These are phyloP conservation scores for Tuber brumale DNA, from an alignment of 495 filamentous ascomycete species.

Conservation along the genomic window DNA sequence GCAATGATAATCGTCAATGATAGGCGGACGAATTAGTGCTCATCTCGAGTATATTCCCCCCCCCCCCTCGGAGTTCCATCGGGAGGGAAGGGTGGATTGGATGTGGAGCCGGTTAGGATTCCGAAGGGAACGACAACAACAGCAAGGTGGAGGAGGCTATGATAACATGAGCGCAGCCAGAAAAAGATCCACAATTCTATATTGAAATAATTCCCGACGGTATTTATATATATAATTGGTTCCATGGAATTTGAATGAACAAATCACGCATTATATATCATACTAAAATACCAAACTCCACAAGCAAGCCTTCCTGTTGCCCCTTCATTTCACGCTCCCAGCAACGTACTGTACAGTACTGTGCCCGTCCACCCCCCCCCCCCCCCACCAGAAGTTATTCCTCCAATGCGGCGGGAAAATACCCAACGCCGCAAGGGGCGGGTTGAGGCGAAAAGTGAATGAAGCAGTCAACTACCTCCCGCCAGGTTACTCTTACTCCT, in stretches of 20 bases:
- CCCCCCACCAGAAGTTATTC: not conserved
- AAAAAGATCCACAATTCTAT: not conserved
- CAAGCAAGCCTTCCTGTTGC: not conserved
- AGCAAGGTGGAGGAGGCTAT: not conserved
- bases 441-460: not conserved
- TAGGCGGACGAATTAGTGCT: conserved; percentile 4
- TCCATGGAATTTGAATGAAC: not conserved
- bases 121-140: not conserved
- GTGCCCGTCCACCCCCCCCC: too few relatives aligned
- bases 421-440: not conserved
- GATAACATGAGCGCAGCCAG: not conserved
- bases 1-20: not conserved
- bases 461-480: not conserved
- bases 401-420: not conserved
- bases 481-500: not conserved
- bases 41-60: too few relatives aligned
- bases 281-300: not conserved
- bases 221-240: too few relatives aligned
- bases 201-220: not conserved
- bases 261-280: too few relatives aligned
- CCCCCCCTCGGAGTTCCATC: not conserved
- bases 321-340: conserved; percentile 9
- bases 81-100: not conserved
- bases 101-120: conserved; percentile 3
- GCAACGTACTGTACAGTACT: too few relatives aligned